Conservation (phyloP, 108 stramenopile genomes). For the Skeletonema tropicum region DNA sequence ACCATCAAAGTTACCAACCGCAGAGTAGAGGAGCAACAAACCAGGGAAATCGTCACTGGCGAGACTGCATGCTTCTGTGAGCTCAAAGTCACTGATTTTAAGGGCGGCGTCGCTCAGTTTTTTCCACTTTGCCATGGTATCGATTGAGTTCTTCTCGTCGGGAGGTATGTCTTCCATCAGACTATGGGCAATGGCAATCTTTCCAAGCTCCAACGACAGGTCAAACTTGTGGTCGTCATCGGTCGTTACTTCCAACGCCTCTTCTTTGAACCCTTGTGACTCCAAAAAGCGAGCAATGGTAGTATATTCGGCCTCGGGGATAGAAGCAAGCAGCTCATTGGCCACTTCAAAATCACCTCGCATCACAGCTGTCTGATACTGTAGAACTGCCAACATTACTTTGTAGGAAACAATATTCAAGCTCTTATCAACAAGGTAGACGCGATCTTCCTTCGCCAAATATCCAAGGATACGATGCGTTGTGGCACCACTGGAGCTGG, state of each 20-base stretch:
- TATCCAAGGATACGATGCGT: conserved; percentile 94
- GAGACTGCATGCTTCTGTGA: conserved; percentile 91
- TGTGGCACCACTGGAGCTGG: conserved; percentile 75
- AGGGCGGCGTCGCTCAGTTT: conserved; percentile 97
- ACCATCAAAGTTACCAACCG: conserved; percentile 90
- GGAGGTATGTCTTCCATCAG: conserved; percentile 85
- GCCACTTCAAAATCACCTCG: conserved; percentile 98
- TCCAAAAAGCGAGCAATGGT: conserved; percentile 97
- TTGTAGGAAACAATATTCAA: conserved; percentile 93
- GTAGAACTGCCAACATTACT: conserved; percentile 89
- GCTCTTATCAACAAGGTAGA: conserved; percentile 95
- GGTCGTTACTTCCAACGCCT: conserved; percentile 94
- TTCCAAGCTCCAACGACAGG: conserved; percentile 93
- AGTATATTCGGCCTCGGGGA: conserved; percentile 93
- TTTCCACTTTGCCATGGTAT: conserved; percentile 97
- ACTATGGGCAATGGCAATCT: conserved; percentile 86
- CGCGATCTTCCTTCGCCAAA: conserved; percentile 97
- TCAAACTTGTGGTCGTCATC: conserved; percentile 98
- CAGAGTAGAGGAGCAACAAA: conserved; percentile 93
- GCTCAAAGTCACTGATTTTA: conserved; percentile 88
- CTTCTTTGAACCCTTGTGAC: conserved; percentile 99
- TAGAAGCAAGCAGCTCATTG: conserved; percentile 91
- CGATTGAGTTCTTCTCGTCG: conserved; percentile 90
- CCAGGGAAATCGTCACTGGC: conserved; percentile 93
- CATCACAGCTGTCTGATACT: conserved; percentile 99